These are phyloP conservation scores for Pythium sukuiense DNA, from an alignment of 352 stramenopile genomes.

Conservation along the genomic window DNA sequence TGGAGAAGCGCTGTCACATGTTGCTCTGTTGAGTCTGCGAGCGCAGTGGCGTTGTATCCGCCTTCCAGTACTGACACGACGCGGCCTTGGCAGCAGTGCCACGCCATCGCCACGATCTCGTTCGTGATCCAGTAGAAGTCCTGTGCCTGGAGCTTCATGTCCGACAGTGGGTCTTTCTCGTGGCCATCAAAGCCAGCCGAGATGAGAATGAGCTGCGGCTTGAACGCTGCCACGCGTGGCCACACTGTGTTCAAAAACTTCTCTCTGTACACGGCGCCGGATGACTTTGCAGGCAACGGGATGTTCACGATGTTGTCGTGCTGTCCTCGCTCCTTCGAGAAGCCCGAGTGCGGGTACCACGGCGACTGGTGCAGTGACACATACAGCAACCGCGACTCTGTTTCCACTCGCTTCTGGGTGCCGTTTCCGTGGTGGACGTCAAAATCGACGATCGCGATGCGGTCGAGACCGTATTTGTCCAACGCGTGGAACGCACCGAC, in stretches of 20 bases:
- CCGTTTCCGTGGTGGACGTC: constrained; percentile 92
- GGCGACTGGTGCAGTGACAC: constrained; percentile 40
- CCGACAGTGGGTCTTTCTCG: constrained; percentile 86
- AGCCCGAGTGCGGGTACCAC: constrained; percentile 74
- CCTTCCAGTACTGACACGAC: constrained; percentile 67
- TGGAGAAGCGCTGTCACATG: constrained; percentile 37
- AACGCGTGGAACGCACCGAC: constrained; percentile 56
- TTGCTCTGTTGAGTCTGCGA: constrained; percentile 32
- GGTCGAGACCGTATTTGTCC: constrained; percentile 34
- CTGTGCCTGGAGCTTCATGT: constrained; percentile 57
- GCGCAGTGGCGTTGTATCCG: constrained; percentile 33
- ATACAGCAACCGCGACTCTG: constrained; percentile 57
- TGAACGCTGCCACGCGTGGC: constrained; percentile 84
- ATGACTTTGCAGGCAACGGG: constrained; percentile 41
- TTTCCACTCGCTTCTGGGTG: constrained; percentile 67
- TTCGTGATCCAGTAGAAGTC: constrained; percentile 42
- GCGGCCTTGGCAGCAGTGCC: constrained; percentile 36
- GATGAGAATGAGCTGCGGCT: constrained; percentile 93
- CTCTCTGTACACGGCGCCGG: constrained; percentile 58
- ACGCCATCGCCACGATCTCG: constrained; percentile 47
- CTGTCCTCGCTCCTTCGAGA: constrained; percentile 39
- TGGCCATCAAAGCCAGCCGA: constrained; percentile 96
- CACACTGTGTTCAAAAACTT: constrained; percentile 69
- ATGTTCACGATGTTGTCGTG: constrained; percentile 72
- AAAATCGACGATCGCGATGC: constrained; percentile 84